Evolutionary conservation across 2,329 filamentous ascomycete species (phyloP).

Genomic region (Trichoderma harzianum): DNA sequence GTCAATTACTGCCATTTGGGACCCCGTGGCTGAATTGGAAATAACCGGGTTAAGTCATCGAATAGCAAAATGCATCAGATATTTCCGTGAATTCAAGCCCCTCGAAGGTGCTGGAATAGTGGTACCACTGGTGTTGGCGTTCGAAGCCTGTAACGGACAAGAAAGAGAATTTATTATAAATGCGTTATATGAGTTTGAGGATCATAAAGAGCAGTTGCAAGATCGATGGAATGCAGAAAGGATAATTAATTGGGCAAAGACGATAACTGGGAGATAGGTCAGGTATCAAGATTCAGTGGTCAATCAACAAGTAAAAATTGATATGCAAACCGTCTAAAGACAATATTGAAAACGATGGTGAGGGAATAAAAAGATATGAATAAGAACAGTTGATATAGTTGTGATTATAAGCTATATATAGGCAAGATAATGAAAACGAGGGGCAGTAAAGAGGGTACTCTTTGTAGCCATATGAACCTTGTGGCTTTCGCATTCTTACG

Average conservation of each 20-base stretch:
- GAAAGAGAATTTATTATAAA: neutral
- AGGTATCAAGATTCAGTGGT: neutral
- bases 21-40: neutral
- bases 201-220: neutral
- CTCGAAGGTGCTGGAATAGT: neutral
- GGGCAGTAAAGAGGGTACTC: neutral
- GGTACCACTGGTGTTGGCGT: neutral
- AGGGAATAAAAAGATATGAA: too few relatives aligned
- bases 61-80: neutral
- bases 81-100: neutral
- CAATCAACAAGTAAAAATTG: too few relatives aligned
- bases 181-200: neutral
- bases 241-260: neutral
- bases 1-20: neutral
- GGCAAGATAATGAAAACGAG: neutral
- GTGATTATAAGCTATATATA: neutral
- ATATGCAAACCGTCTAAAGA: too few relatives aligned
- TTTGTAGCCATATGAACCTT: neutral
- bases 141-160: neutral
- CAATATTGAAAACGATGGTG: too few relatives aligned
- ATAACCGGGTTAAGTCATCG: neutral
- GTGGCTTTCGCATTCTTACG: neutral
- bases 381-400: too few relatives aligned
- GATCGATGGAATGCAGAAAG: neutral
- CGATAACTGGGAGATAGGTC: neutral